Evolutionary conservation across 2,329 filamentous ascomycete species (phyloP), one percentile per base, ranked within the genome.

Genomic region (Neophaeococcomyces mojaviensis): DNA sequence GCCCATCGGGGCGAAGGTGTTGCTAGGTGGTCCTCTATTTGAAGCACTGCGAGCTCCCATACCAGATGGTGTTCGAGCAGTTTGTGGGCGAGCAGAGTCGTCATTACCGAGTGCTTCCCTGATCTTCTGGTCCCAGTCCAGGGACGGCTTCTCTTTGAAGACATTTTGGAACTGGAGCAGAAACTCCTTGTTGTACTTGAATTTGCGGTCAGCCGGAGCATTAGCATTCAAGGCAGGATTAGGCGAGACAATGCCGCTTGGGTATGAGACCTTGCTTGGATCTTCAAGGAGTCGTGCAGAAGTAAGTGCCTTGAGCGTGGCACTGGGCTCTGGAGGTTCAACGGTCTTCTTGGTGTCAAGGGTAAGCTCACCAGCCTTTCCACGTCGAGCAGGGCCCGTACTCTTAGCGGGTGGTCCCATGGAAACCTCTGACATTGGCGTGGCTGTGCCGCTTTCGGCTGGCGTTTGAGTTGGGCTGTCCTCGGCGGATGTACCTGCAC

Each of bases 141-240:
- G 68, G 1, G 88, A 94, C 12, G 92, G 92, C 70, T 96, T 94
- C 73, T 98, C 92, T 52, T 88, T 94, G 70, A 96, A 98, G 16
- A 95, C 88, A 58, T 79, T 79, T 70, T 96, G 87, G 76, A 98
- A 98, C 63, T 98, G 92, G 24, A 98, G 76, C 68, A 98, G 72
- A 74, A 98, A 98, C 58, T 84, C 83, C 59, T 89, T 86, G 68
- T 97, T 88, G 67, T 98, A 98, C 65, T 94, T 89, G 73, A 94
- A 94, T 70, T 89, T 90, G 66, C 84, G 66, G 48, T 69, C 86
- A 28, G 79, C 75, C 22, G 87, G 84, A 13, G 84, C 84, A 50
- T 59, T 69, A 33, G 78, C 73, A 65, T 97, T 98, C 54, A 96
- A 71, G 2, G 90, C 86, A 9, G 90, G 88, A 68, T 96, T 97